Evolutionary conservation across 2,329 filamentous ascomycete species (phyloP), one percentile per base, ranked within the genome.

Genomic region (Monilinia vaccinii-corymbosi): DNA sequence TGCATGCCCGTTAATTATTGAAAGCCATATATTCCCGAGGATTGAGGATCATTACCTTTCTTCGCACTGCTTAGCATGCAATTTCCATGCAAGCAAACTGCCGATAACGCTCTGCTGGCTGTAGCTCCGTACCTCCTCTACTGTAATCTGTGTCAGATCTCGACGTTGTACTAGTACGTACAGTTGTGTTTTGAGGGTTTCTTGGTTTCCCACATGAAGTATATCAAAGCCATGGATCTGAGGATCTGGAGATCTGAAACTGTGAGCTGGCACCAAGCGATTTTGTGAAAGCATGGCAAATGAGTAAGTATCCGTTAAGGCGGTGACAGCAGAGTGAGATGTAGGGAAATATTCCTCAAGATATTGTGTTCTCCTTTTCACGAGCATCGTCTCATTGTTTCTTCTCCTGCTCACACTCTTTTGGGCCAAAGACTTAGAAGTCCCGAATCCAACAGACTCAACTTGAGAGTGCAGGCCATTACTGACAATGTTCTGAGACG

Each of bases 201-300:
- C 23, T 16, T 32, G 2, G n/a, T 44, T 53, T 53, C 13, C n/a
- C 18, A 16, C 8, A 32, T 10, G 38, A 31, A 18, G 3, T 21
- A 32, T 32, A 23, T 53, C 13, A 53, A 21, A 53, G 38, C 25
- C 8, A 53, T 53, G 38, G 38, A 32, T 23, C 38, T 11, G n/a
- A 44, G 51, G 18, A 53, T 53, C 38, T 44, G 51, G 32, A 53
- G 18, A 53, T 53, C 38, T 44, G 51, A 44, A 53, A 53, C 51
- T 44, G 38, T 53, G 38, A 44, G 25, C 31, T 53, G 38, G 25
- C 38, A 44, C 38, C n/a, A 7, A 44, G 36, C 51, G 38, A 38
- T 32, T 32, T 36, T 21, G 51, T 53, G 38, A 53, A 34, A 53
- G 23, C 51, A 31, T 53, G 51, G 38, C n/a, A 44, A 53, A 32